Evolutionary conservation across 78 protist genomes (phyloP).

Genomic region (Neovahlkampfia damariscottae): DNA sequence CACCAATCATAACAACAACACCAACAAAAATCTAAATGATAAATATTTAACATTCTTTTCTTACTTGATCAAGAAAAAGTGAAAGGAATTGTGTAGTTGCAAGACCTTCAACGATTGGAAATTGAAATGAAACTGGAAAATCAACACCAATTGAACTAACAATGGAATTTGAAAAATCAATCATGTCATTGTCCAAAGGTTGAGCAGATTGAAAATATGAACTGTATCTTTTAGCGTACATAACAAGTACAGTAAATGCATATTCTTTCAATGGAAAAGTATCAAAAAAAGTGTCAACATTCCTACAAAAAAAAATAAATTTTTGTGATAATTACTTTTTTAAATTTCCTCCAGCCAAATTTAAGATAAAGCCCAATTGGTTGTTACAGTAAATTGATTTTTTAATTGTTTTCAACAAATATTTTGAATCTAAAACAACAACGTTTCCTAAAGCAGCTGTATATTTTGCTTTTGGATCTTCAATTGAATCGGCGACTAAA

Average conservation of each 20-base stretch:
- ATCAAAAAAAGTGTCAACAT: neutral
- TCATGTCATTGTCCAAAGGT: conserved; percentile 24
- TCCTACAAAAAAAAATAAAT: neutral
- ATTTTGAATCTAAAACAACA: conserved; percentile 34
- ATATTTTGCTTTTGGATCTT: conserved; percentile 50
- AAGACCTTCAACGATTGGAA: conserved; percentile 36
- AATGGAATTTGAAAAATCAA: conserved; percentile 32
- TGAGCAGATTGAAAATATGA: conserved; percentile 22
- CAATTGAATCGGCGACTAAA: conserved; percentile 44
- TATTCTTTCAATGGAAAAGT: neutral
- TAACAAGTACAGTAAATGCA: conserved; percentile 28
- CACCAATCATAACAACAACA: conserved; percentile 1
- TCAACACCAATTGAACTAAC: conserved; percentile 1
- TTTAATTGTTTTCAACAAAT: neutral
- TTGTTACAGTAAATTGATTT: neutral
- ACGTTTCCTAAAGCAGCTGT: conserved; percentile 57
- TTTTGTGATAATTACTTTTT: neutral
- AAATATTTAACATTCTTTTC: too few relatives aligned
- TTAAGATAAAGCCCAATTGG: neutral
- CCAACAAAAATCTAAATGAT: conserved; percentile 26
- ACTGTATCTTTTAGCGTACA: conserved; percentile 21
- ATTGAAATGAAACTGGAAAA: conserved; percentile 21
- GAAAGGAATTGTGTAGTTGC: conserved; percentile 21
- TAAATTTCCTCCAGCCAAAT: neutral
- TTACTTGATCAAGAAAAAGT: conserved; percentile 45